phyloP scores from a whole-genome alignment of 2,329 filamentous ascomycete genomes.

The Elsinoe fawcettii region DNA sequence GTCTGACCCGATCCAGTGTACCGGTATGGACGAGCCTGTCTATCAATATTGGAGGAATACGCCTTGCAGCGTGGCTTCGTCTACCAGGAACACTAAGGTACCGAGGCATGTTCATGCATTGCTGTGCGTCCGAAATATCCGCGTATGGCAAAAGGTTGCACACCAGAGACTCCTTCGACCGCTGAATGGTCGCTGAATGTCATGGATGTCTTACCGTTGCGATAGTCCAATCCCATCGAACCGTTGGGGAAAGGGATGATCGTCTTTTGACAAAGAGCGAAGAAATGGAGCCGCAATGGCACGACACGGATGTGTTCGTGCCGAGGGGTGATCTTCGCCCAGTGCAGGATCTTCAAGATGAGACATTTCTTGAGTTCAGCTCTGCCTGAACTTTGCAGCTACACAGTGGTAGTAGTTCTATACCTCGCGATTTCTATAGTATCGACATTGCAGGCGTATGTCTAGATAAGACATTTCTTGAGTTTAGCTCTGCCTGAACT shows the following conservation, averaged over 20 bases:
- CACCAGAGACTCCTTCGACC: not conserved
- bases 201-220: not conserved
- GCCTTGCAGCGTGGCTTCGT: not conserved
- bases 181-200: not conserved
- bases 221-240: not conserved
- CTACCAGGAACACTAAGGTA: not conserved
- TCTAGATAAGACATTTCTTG: not conserved
- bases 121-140: not conserved
- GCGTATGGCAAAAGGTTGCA: not conserved
- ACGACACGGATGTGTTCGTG: not conserved
- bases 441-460: not conserved
- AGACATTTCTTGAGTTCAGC: not conserved
- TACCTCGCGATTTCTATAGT: too few species aligned
- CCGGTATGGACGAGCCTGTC: not conserved
- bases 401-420: too few species aligned
- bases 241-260: not conserved
- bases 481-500: too few species aligned
- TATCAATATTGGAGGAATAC: not conserved
- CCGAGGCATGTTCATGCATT: not conserved
- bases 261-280: not conserved
- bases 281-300: not conserved
- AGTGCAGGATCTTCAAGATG: not conserved
- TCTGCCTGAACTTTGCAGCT: too few species aligned
- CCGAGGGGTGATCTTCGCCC: not conserved
- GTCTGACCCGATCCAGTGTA: not conserved